Conservation (phyloP, 1,139 yeast species). For the Eremothecium coryli region DNA sequence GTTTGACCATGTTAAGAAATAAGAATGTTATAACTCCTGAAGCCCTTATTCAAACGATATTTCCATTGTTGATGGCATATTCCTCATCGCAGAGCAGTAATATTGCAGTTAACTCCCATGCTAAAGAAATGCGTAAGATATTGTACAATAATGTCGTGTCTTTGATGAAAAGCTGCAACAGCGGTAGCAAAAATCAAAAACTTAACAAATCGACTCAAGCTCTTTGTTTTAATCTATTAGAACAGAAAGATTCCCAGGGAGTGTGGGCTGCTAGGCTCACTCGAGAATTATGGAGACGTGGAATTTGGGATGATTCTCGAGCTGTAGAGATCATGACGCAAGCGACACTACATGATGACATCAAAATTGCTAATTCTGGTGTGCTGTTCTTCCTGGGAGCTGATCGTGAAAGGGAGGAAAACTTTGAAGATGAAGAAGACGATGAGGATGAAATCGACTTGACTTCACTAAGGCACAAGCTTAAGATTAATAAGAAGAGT, state of each 20-base stretch:
- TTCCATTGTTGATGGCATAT: constrained; percentile 61
- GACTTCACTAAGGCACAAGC: constrained; percentile 62
- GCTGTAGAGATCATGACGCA: constrained; percentile 96
- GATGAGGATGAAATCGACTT: constrained; percentile 69
- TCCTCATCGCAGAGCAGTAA: constrained; percentile 43
- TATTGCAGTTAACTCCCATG: constrained; percentile 49
- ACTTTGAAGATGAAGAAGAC: constrained; percentile 60
- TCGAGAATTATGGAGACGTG: constrained; percentile 93
- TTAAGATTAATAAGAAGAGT: constrained; percentile 75
- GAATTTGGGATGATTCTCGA: constrained; percentile 95
- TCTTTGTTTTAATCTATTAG: constrained; percentile 71
- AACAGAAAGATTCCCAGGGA: constrained; percentile 72
- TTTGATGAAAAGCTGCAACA: constrained; percentile 69
- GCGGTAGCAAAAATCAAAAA: constrained; percentile 72
- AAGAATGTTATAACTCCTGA: constrained; percentile 78
- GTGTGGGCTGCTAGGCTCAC: constrained; percentile 95
- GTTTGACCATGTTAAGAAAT: constrained; percentile 82
- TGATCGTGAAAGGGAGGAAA: constrained; percentile 87
- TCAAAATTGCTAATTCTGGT: constrained; percentile 84
- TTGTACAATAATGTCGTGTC: constrained; percentile 72
- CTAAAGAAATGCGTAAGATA: constrained; percentile 74
- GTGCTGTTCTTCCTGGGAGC: constrained; percentile 88
- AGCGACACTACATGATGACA: constrained; percentile 79
- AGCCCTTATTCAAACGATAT: constrained; percentile 69
- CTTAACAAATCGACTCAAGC: constrained; percentile 88